These are phyloP conservation scores for Apiotrichum gamsii DNA, from an alignment of 1,284 basidiomycete genomes.

Conservation along the genomic window DNA sequence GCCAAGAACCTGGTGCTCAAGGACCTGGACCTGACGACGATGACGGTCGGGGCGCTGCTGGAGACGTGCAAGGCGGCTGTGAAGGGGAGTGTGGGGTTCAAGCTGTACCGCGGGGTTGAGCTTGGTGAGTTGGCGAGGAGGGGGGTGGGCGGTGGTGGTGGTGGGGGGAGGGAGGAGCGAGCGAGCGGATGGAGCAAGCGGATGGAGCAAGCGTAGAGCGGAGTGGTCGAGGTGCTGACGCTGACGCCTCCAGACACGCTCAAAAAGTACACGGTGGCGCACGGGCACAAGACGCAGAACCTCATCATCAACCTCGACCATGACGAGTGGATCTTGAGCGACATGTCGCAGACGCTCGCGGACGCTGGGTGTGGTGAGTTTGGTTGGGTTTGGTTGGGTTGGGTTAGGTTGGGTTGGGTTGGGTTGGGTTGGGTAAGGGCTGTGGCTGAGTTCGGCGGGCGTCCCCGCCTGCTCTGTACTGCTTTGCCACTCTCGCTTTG, in stretches of 20 bases:
- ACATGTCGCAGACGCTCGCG: conserved; percentile 59
- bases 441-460: too few relatives aligned
- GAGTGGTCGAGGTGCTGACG: too few relatives aligned
- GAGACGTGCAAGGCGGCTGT: conserved; percentile 59
- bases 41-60: conserved; percentile 72
- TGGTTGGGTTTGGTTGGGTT: too few relatives aligned
- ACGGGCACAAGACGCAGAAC: conserved; percentile 93
- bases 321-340: conserved; percentile 81
- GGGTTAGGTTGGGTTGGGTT: too few relatives aligned
- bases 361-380: conserved; percentile 69
- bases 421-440: too few relatives aligned
- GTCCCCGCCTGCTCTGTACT: too few relatives aligned
- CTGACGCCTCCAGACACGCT: conserved; percentile 62
- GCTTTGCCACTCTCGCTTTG: neutral
- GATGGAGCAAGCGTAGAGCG: too few relatives aligned
- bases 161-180: neutral
- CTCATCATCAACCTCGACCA: conserved; percentile 91
- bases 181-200: neutral
- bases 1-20: conserved; percentile 81
- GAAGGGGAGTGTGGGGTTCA: conserved; percentile 61
- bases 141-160: neutral
- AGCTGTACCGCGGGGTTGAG: conserved; percentile 66
- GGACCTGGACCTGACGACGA: conserved; percentile 68
- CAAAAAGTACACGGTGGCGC: conserved; percentile 89
- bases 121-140: conserved; percentile 60